A percentile compares a stretch with the other conserved stretches of the same genome.
These are phyloP conservation scores for Pogostemon cablin DNA, from an alignment of 257 asterid species.

Conservation along the genomic window DNA sequence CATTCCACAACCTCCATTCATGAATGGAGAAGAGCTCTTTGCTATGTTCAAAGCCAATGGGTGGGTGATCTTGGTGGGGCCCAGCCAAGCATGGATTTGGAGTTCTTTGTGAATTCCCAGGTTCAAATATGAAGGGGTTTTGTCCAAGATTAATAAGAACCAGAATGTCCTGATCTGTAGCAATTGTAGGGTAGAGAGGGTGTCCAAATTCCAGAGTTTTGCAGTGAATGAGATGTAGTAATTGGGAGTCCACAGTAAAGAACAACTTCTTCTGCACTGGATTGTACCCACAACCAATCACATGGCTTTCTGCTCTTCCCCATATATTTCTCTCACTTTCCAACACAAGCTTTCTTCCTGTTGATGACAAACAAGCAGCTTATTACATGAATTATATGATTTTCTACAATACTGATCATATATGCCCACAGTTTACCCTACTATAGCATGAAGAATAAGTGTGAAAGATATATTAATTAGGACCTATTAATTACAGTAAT, in stretches of 20 bases:
- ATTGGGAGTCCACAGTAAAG: slow-evolving; percentile 69
- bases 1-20: no score
- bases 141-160: slow-evolving; percentile 76
- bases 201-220: slow-evolving; percentile 59
- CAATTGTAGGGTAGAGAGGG: slow-evolving; percentile 74
- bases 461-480: no score
- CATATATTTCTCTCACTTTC: slow-evolving; percentile 54
- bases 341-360: slow-evolving; percentile 61
- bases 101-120: slow-evolving; percentile 65
- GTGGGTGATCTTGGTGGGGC: slow-evolving; percentile 39
- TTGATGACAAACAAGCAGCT: no score
- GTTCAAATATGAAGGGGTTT: slow-evolving; percentile 55
- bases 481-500: no score
- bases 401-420: no score
- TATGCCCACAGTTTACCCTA: no score
- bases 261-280: slow-evolving; percentile 64
- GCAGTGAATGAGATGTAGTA: slow-evolving; percentile 71
- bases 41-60: slow-evolving; percentile 68
- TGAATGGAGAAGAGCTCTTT: slow-evolving; percentile 69
- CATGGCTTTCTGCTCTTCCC: slow-evolving; percentile 49
- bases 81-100: slow-evolving; percentile 75
- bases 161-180: slow-evolving; percentile 56
- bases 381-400: no score
- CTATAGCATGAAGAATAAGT: no score
- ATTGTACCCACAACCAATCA: slow-evolving; percentile 79